Evolutionary conservation across 805 yeast species (phyloP).

Genomic region (Candida multigemmis): DNA sequence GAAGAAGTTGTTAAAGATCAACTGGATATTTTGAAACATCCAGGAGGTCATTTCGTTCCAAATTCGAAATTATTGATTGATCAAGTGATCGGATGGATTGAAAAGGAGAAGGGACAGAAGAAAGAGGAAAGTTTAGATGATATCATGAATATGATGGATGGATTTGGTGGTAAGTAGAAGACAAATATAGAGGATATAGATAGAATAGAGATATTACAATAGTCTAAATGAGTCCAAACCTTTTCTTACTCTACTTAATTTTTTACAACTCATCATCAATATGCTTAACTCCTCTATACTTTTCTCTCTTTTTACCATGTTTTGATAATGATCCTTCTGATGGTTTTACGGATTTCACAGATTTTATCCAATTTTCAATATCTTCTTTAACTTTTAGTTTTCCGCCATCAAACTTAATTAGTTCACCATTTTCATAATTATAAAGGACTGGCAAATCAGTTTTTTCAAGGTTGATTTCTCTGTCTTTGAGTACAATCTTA

Average conservation of each 20-base stretch:
- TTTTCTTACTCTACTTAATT: not conserved
- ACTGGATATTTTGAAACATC: conserved; percentile 65
- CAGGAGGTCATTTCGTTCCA: conserved; percentile 97
- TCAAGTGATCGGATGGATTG: conserved; percentile 33
- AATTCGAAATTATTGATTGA: conserved; percentile 51
- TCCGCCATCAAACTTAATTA: too few species aligned
- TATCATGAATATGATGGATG: conserved; percentile 31
- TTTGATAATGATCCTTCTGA: conserved; percentile 29
- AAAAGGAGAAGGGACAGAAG: conserved; percentile 6
- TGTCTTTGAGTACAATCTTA: not conserved
- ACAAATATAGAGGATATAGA: not conserved
- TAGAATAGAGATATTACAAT: not conserved
- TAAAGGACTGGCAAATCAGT: conserved; percentile 22
- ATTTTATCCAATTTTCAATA: too few species aligned
- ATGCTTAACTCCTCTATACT: conserved; percentile 1
- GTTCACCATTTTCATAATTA: conserved; percentile 13
- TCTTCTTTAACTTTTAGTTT: too few species aligned
- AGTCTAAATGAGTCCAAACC: not conserved
- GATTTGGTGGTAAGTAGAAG: conserved; percentile 1
- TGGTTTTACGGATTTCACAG: conserved; percentile 19
- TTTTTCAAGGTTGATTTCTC: conserved; percentile 6
- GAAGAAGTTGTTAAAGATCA: conserved; percentile 31
- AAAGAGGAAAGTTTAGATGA: conserved; percentile 14
- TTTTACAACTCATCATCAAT: conserved; percentile 18
- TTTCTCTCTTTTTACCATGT: conserved; percentile 13